Evolutionary conservation across 1,284 basidiomycete species (phyloP), one percentile per base, ranked within the genome.

Genomic region (Pseudozyma pruni): DNA sequence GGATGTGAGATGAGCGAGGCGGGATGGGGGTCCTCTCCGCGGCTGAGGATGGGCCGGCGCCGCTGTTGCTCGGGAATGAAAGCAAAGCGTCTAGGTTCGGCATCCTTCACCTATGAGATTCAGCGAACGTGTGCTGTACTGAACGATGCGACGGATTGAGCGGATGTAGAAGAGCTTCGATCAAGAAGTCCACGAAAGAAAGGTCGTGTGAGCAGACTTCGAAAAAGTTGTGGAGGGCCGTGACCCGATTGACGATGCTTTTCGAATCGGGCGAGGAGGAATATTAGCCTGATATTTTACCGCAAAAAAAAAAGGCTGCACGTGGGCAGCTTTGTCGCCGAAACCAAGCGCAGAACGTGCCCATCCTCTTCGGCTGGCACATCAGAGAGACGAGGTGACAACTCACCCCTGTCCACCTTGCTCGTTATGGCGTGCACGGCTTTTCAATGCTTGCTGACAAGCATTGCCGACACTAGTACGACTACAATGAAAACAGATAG

Each of bases 11-110:
- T 20, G 72, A 70, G 17, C 38, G 20, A n/a, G 72, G 72, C 29
- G 72, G 67, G 37, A 74, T 62, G 2, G 62, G 55, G 0, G 67
- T 67, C 22, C 62, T 34, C 14, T 56, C 27, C 10, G 54, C 34
- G 1, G 23, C 19, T 11, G 53, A 32, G 10, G 67, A 66, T 13
- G 55, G 29, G 13, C 58, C 59, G 8, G 54, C 53, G 8, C 44
- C 23, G 13, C 37, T 16, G 4, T 27, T 33, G 7, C 37, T 22
- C 11, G 62, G 62, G 16, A 74, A 74, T 40, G 67, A 70, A 13
- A 74, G 45, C 2, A 74, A 46, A 8, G 35, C 42, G 34, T 67
- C 63, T 13, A 72, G 62, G n/a, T 67, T 72, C 22, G 69, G 69
- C 69, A 72, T 72, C 4, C n/a, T 45, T 11, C 27, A 29, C 7